A percentile compares a stretch with the other conserved stretches of the same genome.
Evolutionary conservation across 1,139 yeast species (phyloP).

Genomic region (Saccharomyces hybrid): DNA sequence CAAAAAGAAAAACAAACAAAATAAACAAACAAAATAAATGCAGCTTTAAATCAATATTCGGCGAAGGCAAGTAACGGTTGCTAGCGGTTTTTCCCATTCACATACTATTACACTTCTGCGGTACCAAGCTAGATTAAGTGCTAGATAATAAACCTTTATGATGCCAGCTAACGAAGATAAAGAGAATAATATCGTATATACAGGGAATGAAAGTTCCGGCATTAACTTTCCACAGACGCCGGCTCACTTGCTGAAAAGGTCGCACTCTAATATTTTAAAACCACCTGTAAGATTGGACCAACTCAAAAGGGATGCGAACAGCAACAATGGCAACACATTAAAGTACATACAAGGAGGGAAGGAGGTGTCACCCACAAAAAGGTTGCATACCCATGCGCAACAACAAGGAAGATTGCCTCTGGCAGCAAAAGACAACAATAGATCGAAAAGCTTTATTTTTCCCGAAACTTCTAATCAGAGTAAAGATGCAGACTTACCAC

Average conservation of each 20-base stretch:
- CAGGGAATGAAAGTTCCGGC: conserved; percentile 2
- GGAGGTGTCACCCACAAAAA: conserved; percentile 11
- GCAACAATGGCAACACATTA: conserved; percentile 1
- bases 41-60: not conserved
- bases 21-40: not conserved
- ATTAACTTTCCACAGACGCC: conserved; percentile 19
- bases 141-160: not conserved
- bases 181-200: conserved; percentile 16
- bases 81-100: not conserved
- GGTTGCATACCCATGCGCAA: conserved; percentile 1
- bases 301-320: conserved; percentile 1
- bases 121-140: not conserved
- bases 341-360: conserved; percentile 5
- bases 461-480: not conserved
- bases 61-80: not conserved
- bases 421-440: conserved; percentile 29
- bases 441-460: conserved; percentile 9
- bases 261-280: conserved; percentile 15
- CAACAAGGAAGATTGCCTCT: conserved; percentile 22
- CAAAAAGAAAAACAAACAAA: conserved; percentile 25
- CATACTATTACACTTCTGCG: not conserved
- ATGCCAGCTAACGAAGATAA: conserved; percentile 9
- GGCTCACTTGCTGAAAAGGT: conserved; percentile 18
- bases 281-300: conserved; percentile 1
- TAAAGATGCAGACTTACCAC: conserved; percentile 3